Evolutionary conservation across 176 grass and related monocot species (phyloP).

Genomic region (Eleusine indica): DNA sequence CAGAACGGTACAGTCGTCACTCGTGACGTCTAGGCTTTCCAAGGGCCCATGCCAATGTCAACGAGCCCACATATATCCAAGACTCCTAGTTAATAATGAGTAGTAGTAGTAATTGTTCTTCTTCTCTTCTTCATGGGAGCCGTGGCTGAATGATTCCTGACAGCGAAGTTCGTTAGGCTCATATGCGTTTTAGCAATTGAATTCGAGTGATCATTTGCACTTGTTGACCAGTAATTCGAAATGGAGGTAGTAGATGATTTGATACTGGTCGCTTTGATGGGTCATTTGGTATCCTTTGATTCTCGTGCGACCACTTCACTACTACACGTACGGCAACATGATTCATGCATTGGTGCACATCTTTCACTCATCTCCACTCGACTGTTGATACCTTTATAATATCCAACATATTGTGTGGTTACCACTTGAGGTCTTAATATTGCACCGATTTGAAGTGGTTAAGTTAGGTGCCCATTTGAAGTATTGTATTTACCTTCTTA

Average conservation of each 20-base stretch:
- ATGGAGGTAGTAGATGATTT: too few species aligned
- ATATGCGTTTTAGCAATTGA: background rate
- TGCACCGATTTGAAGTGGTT: background rate
- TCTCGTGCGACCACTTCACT: background rate
- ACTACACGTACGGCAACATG: background rate
- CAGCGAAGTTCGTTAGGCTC: background rate
- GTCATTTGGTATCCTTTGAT: too few species aligned
- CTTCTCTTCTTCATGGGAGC: background rate
- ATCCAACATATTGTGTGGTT: background rate
- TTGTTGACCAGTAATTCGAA: background rate
- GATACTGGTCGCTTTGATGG: too few species aligned
- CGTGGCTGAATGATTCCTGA: background rate
- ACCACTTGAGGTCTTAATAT: background rate
- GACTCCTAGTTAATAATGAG: background rate
- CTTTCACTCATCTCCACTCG: background rate
- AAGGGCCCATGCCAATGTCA: background rate
- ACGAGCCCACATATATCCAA: background rate
- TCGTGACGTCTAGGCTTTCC: background rate
- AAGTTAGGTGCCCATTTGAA: background rate
- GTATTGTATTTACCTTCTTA: too few species aligned
- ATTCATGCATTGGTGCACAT: background rate
- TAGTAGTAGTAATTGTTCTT: background rate
- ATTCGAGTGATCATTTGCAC: background rate
- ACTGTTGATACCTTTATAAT: background rate
- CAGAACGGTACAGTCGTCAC: conserved; percentile 28